phyloP scores from a whole-genome alignment of 352 stramenopile species.

The Globisporangium radiosum region DNA sequence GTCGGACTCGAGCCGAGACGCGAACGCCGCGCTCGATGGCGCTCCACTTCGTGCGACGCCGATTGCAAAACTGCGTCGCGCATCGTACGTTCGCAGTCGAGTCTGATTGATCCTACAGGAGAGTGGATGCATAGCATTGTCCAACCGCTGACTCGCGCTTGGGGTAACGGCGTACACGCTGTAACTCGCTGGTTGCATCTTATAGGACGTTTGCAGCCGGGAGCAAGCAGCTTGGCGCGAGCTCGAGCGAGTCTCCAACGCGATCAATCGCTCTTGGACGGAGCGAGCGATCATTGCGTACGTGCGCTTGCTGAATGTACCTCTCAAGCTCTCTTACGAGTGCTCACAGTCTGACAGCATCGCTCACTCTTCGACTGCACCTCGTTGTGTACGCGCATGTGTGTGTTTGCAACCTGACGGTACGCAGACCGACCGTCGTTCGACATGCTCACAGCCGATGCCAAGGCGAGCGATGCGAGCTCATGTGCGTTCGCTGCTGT shows the following conservation, averaged over 20 bases:
- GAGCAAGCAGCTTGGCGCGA: neutral
- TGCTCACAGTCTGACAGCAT: neutral
- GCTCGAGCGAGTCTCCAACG: neutral
- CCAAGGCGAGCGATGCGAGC: too few species aligned
- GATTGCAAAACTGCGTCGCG: constrained; percentile 5
- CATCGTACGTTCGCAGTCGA: constrained; percentile 3
- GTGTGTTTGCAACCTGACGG: neutral
- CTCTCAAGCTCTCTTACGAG: neutral
- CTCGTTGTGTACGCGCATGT: too few species aligned
- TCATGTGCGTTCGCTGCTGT: neutral
- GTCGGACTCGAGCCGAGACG: neutral
- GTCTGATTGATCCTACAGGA: too few species aligned
- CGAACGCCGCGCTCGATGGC: neutral
- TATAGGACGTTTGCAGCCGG: neutral
- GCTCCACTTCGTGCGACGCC: neutral
- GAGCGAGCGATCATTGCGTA: neutral
- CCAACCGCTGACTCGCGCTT: too few species aligned
- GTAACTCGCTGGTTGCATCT: neutral
- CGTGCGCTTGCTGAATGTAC: neutral
- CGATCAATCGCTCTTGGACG: neutral
- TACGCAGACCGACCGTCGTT: constrained; percentile 3
- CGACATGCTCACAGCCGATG: neutral
- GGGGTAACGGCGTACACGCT: neutral
- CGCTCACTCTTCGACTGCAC: neutral
- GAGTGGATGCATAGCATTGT: too few species aligned